Evolutionary conservation across 1,284 basidiomycete species (phyloP).

Genomic region (Xanthoconium separans): DNA sequence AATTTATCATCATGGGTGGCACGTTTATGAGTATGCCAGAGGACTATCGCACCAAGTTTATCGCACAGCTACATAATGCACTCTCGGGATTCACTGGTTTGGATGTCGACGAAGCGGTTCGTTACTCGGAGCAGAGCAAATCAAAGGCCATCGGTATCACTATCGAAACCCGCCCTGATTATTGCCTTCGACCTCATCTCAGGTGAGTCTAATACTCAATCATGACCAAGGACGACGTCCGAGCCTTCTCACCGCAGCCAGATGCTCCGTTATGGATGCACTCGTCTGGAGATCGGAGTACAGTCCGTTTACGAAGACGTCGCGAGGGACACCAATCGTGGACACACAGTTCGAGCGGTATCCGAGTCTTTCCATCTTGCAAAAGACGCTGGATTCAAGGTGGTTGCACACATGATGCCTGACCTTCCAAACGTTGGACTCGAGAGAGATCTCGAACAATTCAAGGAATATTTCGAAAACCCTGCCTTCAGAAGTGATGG

Average conservation of each 20-base stretch:
- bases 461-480: constrained; percentile 99
- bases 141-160: constrained; percentile 99
- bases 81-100: constrained; percentile 92
- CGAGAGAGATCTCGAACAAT: constrained; percentile 97
- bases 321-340: constrained; percentile 96
- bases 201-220: constrained; percentile 45
- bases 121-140: constrained; percentile 94
- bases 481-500: constrained; percentile 97
- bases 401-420: constrained; percentile 99
- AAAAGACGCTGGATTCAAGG: constrained; percentile 99
- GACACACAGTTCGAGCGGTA: constrained; percentile 97
- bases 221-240: background rate
- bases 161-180: constrained; percentile 98
- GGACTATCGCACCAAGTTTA: constrained; percentile 90
- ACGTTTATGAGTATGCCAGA: constrained; percentile 99
- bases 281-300: constrained; percentile 96
- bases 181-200: constrained; percentile 95
- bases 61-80: constrained; percentile 97
- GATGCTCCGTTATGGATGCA: constrained; percentile 99
- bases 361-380: constrained; percentile 97
- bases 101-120: constrained; percentile 97
- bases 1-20: constrained; percentile 99
- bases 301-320: constrained; percentile 99
- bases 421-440: constrained; percentile 97
- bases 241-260: constrained; percentile 55